These are phyloP conservation scores for Yamadazyma triangularis DNA, from an alignment of 1,139 yeast genomes.

Conservation along the genomic window DNA sequence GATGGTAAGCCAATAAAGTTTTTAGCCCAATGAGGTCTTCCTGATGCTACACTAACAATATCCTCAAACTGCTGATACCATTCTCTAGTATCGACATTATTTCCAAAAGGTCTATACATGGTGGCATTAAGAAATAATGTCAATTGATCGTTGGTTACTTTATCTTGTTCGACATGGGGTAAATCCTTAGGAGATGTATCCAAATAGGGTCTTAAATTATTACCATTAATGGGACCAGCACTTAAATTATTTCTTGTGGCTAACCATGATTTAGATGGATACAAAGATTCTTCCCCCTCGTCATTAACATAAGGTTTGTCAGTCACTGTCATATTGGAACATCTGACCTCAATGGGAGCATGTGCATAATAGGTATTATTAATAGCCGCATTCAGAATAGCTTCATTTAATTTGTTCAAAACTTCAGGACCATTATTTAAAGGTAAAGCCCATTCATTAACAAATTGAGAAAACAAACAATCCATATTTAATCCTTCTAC, in stretches of 20 bases:
- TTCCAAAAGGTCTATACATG: slow-evolving; percentile 87
- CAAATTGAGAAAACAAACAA: slow-evolving; percentile 90
- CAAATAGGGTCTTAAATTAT: slow-evolving; percentile 71
- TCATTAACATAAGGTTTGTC: slow-evolving; percentile 37
- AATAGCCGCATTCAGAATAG: slow-evolving; percentile 58
- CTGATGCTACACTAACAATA: slow-evolving; percentile 71
- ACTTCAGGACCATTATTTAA: slow-evolving; percentile 70
- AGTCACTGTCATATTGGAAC: slow-evolving; percentile 74
- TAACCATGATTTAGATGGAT: slow-evolving; percentile 40
- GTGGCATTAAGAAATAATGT: slow-evolving; percentile 90
- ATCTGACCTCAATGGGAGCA: slow-evolving; percentile 93
- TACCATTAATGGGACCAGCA: slow-evolving; percentile 80
- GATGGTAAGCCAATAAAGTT: slow-evolving; percentile 72
- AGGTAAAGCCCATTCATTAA: slow-evolving; percentile 96
- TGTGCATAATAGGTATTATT: slow-evolving; percentile 73
- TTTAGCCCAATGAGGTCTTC: slow-evolving; percentile 99
- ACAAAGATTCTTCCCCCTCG: slow-evolving; percentile 43
- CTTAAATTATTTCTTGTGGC: slow-evolving; percentile 32
- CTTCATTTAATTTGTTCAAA: slow-evolving; percentile 56
- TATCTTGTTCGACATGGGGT: slow-evolving; percentile 43
- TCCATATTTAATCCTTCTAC: slow-evolving; percentile 93
- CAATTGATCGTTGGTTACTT: slow-evolving; percentile 71
- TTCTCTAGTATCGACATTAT: slow-evolving; percentile 65
- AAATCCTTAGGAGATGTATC: slow-evolving; percentile 70
- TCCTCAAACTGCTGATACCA: slow-evolving; percentile 88